Percentiles rank a stretch among this genome's conserved stretches.
Conservation (phyloP, 2,329 filamentous ascomycete genomes). For the Monascus ruber region DNA sequence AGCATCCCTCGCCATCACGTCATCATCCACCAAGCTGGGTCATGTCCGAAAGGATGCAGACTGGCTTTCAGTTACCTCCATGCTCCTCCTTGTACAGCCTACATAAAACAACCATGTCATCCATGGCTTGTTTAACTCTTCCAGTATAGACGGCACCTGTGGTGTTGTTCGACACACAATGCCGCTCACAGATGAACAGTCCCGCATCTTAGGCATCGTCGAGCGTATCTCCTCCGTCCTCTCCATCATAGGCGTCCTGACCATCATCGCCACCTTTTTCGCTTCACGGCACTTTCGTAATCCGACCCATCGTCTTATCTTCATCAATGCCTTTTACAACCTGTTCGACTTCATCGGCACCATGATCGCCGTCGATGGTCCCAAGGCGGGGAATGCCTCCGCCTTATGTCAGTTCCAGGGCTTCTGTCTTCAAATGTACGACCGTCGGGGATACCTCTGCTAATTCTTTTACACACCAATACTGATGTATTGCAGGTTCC, state of each 20-base stretch:
- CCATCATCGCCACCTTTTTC: constrained; percentile 22
- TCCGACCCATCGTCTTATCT: constrained; percentile 29
- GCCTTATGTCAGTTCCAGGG: constrained; percentile 28
- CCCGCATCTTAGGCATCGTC: constrained; percentile 14
- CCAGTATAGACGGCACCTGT: too few relatives aligned
- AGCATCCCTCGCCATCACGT: too few relatives aligned
- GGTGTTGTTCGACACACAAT: constrained; percentile 3
- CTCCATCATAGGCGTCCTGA: constrained; percentile 23
- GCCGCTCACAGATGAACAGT: constrained; percentile 15
- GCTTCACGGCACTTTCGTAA: constrained; percentile 24
- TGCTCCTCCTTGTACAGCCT: too few relatives aligned
- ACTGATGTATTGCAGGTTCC: constrained; percentile 17
- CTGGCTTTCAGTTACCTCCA: too few relatives aligned
- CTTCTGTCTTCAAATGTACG: constrained; percentile 28
- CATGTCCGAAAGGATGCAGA: too few relatives aligned
- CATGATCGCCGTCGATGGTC: constrained; percentile 29
- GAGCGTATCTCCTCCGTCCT: constrained; percentile 20
- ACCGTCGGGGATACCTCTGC: too few relatives aligned
- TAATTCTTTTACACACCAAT: too few relatives aligned
- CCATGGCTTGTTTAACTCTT: too few relatives aligned
- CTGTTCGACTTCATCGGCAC: constrained; percentile 27
- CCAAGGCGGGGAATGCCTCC: constrained; percentile 20
- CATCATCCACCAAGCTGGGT: too few relatives aligned
- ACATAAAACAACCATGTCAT: too few relatives aligned
- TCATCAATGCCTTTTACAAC: constrained; percentile 29